Conservation (phyloP, 2,329 filamentous ascomycete genomes). For the Hysterium pulicare region DNA sequence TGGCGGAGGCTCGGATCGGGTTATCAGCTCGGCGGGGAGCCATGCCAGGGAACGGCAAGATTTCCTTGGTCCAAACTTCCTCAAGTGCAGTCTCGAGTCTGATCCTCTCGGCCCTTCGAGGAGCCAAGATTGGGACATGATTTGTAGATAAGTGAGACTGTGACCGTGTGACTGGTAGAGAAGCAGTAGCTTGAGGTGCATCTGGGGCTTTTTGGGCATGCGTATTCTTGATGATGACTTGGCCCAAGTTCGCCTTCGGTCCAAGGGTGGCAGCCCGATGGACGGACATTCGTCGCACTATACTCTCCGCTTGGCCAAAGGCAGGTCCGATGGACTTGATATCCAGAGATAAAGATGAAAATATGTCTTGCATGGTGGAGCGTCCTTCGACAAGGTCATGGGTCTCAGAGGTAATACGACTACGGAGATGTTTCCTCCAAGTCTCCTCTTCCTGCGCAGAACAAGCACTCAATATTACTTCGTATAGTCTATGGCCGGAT, state of each 20-base stretch:
- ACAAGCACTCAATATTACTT: conserved; percentile 83
- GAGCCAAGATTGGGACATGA: conserved; percentile 67
- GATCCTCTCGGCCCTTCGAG: conserved; percentile 70
- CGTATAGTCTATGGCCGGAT: conserved; percentile 70
- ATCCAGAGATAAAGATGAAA: conserved; percentile 64
- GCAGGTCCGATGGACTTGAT: conserved; percentile 72
- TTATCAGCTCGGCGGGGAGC: conserved; percentile 64
- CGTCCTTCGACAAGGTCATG: conserved; percentile 50
- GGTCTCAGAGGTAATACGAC: conserved; percentile 49
- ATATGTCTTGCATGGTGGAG: conserved; percentile 49
- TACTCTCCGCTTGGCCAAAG: conserved; percentile 66
- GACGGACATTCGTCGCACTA: conserved; percentile 70
- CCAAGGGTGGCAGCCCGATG: conserved; percentile 74
- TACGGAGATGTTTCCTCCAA: conserved; percentile 70
- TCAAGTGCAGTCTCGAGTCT: conserved; percentile 70
- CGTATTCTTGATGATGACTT: conserved; percentile 86
- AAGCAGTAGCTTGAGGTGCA: conserved; percentile 41
- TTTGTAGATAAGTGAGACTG: conserved; percentile 72
- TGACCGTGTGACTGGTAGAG: conserved; percentile 67
- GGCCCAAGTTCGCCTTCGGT: conserved; percentile 63
- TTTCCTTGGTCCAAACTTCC: conserved; percentile 81
- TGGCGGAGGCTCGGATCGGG: conserved; percentile 73
- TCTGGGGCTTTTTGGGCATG: conserved; percentile 60
- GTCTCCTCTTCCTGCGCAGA: conserved; percentile 73
- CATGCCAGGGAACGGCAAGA: conserved; percentile 81